phyloP scores from a whole-genome alignment of 306 rosid species.

The Citrullus colocynthis region DNA sequence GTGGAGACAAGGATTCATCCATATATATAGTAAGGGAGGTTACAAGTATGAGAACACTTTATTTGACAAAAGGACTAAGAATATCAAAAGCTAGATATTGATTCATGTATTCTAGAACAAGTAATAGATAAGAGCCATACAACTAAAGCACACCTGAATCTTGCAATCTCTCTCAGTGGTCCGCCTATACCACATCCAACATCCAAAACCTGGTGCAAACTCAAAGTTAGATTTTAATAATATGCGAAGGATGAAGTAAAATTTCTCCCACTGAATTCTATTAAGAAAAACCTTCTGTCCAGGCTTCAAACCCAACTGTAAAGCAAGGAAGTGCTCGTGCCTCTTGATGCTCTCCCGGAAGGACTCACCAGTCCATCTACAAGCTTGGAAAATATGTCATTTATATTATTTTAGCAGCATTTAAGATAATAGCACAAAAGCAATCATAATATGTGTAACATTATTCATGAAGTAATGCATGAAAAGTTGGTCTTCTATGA shows the following conservation, averaged over 20 bases:
- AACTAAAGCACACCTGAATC: slow-evolving; percentile 46
- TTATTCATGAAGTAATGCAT: neutral
- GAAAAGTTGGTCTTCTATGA: neutral
- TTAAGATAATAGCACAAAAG: neutral
- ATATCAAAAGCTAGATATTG: neutral
- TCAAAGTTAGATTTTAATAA: neutral
- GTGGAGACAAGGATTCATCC: neutral
- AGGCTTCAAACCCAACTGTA: slow-evolving; percentile 62
- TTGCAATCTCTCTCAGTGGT: slow-evolving; percentile 71
- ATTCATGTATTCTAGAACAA: neutral
- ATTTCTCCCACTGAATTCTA: neutral
- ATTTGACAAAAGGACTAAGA: neutral
- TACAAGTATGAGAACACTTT: neutral
- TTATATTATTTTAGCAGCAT: neutral
- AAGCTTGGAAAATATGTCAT: slow-evolving; percentile 4
- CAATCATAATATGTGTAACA: neutral
- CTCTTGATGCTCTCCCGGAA: slow-evolving; percentile 83
- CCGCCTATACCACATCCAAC: slow-evolving; percentile 96
- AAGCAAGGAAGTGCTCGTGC: slow-evolving; percentile 85
- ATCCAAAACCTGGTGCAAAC: slow-evolving; percentile 54
- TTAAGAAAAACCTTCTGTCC: slow-evolving; percentile 58
- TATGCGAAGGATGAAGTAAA: neutral
- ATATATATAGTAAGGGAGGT: neutral
- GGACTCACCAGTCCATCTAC: slow-evolving; percentile 78
- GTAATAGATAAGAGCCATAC: neutral